Evolutionary conservation across 2,329 filamentous ascomycete genomes (phyloP), one percentile per base, ranked within the genome.

Genomic region (Fusarium sambucinum): DNA sequence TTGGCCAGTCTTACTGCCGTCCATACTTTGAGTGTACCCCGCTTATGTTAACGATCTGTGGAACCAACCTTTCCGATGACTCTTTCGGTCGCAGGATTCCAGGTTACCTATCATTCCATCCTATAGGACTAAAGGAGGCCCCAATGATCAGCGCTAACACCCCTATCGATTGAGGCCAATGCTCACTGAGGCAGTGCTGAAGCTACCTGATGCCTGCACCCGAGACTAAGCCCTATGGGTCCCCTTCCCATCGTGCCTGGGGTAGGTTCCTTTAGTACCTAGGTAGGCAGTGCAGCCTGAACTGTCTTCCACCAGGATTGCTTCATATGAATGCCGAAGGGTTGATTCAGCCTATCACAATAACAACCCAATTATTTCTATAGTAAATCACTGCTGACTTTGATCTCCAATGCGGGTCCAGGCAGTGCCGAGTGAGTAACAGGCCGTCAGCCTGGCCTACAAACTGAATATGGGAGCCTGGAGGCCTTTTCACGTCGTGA

Each of bases 401-500:
- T 46, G 27, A 27, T 48, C 32, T 29, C 25, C 25, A 57, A 37
- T 32, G 40, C 47, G 46, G 46, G 41, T 14, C 42, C 17, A 51
- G 33, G 19, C 29, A 51, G 40, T 63, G 42, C 66, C 55, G 61
- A 37, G 60, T 69, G 66, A 66, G 66, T 63, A 70, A 67, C 38
- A 67, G 10, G 17, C 62, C 55, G 62, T 37, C n/a, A 48, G 47
- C 16, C 25, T n/a, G 32, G 38, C 47, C 47, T 64, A 48, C 32
- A 52, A 10, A 10, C 27, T 44, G 23, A 13, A 8, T 11, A 19
- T 38, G n/a, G 35, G 4, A 50, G 47, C 16, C 14, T 25, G 30
- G 40, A 62, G 16, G 46, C 40, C 27, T 30, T 41, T 1, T 23
- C 10, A 5, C 6, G 12, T n/a, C 2, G 17, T 4, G 35, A 41